Evolutionary conservation across 495 filamentous ascomycete species (phyloP), one percentile per base, ranked within the genome.

Genomic region (Corynascus novoguineensis): DNA sequence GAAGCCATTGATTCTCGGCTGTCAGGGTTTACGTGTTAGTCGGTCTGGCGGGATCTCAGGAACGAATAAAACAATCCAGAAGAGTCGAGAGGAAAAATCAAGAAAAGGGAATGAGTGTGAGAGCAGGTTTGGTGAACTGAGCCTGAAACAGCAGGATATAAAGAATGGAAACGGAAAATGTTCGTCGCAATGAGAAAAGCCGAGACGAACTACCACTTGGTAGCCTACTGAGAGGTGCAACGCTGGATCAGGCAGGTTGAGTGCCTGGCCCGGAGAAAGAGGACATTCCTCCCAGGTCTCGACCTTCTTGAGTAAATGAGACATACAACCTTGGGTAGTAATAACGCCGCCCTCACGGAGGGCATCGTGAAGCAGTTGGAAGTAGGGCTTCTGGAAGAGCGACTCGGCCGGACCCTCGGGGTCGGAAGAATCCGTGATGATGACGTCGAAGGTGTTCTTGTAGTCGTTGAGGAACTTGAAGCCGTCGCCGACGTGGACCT

Each of bases 261-360:
- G 35, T 62, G 64, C 61, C 67, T 58, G 60, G 57, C 56, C 61
- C 49, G 46, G 46, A 47, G 32, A 28, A 61, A 57, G 47, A 60
- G 51, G 52, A 29, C 44, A 59, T 54, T 46, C 59, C 64, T 60
- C 65, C 57, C 63, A 62, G 60, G 65, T 60, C 67, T 66, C 67
- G 51, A 62, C 63, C 64, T 61, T 64, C 62, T 60, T 58, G 62
- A 64, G 53, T 78, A 81, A 86, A 81, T 83, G 85, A 82, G 82
- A 91, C 88, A 81, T 87, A 96, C 89, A 95, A 98, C 93, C 93
- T 96, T 99, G 93, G 63, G 95, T 99, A 75, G 93, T 95, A 78
- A 99, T 96, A 63, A 99, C 91, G 78, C 93, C 93, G 73, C 92
- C 95, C 59, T 95, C 90, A 64, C 85, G 87, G 61, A 99, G 83